phyloP scores from a whole-genome alignment of 805 yeast species.

The Metschnikowia kunwiensis region DNA sequence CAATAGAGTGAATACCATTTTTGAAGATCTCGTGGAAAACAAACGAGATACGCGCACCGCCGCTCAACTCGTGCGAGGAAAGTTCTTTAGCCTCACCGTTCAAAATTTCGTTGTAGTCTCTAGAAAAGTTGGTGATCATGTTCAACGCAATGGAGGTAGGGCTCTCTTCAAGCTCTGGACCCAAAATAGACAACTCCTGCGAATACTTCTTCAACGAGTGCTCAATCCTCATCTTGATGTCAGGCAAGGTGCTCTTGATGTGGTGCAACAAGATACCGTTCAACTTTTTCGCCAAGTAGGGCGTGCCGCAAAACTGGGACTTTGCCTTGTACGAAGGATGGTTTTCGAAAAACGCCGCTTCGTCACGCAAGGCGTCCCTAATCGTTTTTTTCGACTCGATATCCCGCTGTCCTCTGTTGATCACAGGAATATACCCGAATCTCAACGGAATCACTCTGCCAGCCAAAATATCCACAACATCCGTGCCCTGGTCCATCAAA shows the following conservation, averaged over 20 bases:
- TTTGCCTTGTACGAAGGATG: conserved; percentile 91
- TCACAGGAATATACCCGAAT: conserved; percentile 95
- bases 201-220: conserved; percentile 76
- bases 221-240: conserved; percentile 87
- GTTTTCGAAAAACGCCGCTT: conserved; percentile 73
- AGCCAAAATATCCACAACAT: conserved; percentile 91
- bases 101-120: conserved; percentile 84
- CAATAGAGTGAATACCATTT: conserved; percentile 86
- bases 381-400: conserved; percentile 86
- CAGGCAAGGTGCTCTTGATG: conserved; percentile 68
- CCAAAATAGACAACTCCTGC: conserved; percentile 67
- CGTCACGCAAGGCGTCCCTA: conserved; percentile 80
- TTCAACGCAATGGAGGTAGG: conserved; percentile 87
- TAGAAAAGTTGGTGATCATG: conserved; percentile 88
- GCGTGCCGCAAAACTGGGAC: conserved; percentile 98
- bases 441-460: conserved; percentile 94
- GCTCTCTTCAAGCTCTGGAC: conserved; percentile 85
- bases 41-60: conserved; percentile 96
- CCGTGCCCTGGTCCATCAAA: conserved; percentile 97
- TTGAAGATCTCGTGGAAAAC: conserved; percentile 95
- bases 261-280: conserved; percentile 86
- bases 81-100: conserved; percentile 92
- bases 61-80: conserved; percentile 85
- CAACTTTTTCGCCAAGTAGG: conserved; percentile 87
- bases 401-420: conserved; percentile 90